A percentile compares a stretch with the other conserved stretches of the same genome.
These are phyloP conservation scores for Stagonosporopsis chrysanthemi DNA, from an alignment of 2,329 filamentous ascomycete species.

Conservation along the genomic window DNA sequence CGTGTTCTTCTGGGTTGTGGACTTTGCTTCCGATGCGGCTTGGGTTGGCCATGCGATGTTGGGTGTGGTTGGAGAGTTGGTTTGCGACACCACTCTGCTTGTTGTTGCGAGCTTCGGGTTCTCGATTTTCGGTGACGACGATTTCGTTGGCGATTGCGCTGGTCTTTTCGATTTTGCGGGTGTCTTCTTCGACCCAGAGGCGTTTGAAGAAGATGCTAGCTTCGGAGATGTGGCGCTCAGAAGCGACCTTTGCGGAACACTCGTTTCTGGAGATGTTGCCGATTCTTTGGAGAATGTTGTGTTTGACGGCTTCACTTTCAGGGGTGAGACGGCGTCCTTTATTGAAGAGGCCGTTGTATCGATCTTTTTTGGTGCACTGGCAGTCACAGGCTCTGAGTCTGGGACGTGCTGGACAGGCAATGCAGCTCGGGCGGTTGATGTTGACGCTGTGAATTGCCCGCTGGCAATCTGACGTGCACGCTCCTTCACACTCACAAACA, in stretches of 20 bases:
- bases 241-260: not conserved
- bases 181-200: constrained; percentile 7
- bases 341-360: not conserved
- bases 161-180: constrained; percentile 7
- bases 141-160: constrained; percentile 1
- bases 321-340: not conserved
- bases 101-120: not conserved
- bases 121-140: not conserved
- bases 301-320: constrained; percentile 4
- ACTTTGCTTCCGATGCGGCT: not conserved
- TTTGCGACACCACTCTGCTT: not conserved
- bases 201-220: not conserved
- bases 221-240: constrained; percentile 2
- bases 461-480: constrained; percentile 24
- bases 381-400: constrained; percentile 3
- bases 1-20: not conserved
- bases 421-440: not conserved
- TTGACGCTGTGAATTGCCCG: constrained; percentile 16
- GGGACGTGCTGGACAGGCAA: constrained; percentile 7
- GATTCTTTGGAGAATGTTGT: constrained; percentile 1
- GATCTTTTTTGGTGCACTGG: constrained; percentile 6
- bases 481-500: constrained; percentile 27
- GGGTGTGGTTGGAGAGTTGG: constrained; percentile 5
- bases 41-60: constrained; percentile 4
- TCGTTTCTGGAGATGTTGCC: not conserved